Base-by-base conservation (phyloP, 2,329 filamentous ascomycete genomes). In the Fusarium abutilonis region DNA sequence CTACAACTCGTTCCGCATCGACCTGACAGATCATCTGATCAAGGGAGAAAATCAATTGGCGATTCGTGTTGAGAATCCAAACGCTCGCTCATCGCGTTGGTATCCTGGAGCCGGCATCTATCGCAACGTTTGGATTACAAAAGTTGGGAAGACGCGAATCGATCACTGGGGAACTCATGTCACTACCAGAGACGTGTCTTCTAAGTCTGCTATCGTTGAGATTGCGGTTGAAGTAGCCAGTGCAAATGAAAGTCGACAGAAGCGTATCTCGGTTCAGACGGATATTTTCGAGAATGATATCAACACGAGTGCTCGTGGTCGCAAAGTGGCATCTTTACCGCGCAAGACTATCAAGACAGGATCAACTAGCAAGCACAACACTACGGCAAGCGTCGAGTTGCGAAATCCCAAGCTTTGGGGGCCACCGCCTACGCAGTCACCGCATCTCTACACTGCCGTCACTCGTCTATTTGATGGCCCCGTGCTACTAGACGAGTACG, bases 1-100 rank as follows among this genome's bases (percentile, higher is more conserved):
- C 23, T 54, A 54, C 36, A 39, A 38, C n/a, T 54, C 51, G 15
- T 54, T 47, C n/a, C 15, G 51, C 13, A 35, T 54, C 14, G 51
- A 54, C 21, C 26, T 54, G 17, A 48, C 51, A 9, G 23, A 35
- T 9, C 41, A 47, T 34, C 19, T 54, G 13, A 23, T 34, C 14
- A 9, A 35, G 11, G 51, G 42, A 13, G 34, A 34, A 9, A 54
- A 54, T 11, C 51, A 54, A 34, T n/a, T 54, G 26, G 51, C 51
- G 11, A 41, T 54, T 35, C 51, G 51, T 11, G 15, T 54, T 14
- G 51, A 54, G 11, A 54, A 54, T 35, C 42, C 51, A 4, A 42
- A n/a, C 7, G 26, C 28, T 3, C 31, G 29, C 19, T 54, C 51
- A 17, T 47, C 51, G 14, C 51, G 51, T 7, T 54, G 51, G 51